phyloP scores from a whole-genome alignment of 805 yeast species.

The Vanderwaltozyma verrucispora region DNA sequence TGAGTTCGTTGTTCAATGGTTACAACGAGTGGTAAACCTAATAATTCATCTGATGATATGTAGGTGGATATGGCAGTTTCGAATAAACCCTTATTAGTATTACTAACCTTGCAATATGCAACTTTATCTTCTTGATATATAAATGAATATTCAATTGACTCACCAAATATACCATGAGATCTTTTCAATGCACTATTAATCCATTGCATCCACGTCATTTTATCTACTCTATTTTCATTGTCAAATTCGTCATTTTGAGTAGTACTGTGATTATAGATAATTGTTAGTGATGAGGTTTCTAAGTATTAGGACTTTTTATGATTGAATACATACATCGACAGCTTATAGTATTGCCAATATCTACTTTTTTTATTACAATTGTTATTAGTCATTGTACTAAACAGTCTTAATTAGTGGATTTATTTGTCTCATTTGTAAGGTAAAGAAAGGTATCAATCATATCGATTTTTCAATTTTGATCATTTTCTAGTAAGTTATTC shows the following conservation, averaged over 20 bases:
- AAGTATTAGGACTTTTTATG: too few species aligned
- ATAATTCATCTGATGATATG: slow-evolving; percentile 22
- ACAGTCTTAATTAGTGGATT: too few species aligned
- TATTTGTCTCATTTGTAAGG: too few species aligned
- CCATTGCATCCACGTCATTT: slow-evolving; percentile 33
- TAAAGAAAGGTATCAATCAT: too few species aligned
- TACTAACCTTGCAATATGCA: slow-evolving; percentile 22
- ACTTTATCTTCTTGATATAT: slow-evolving; percentile 15
- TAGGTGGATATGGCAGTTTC: slow-evolving; percentile 27
- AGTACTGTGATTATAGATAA: slow-evolving; percentile 8
- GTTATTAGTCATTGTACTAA: not conserved
- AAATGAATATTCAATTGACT: slow-evolving; percentile 29
- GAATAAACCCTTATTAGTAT: slow-evolving; percentile 22
- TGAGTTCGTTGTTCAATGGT: slow-evolving; percentile 14
- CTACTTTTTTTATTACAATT: slow-evolving; percentile 3
- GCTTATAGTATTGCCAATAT: slow-evolving; percentile 20
- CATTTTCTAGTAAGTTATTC: too few species aligned
- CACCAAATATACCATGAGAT: slow-evolving; percentile 35
- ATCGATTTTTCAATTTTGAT: too few species aligned
- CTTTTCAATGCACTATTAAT: slow-evolving; percentile 27
- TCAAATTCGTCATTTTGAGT: slow-evolving; percentile 16
- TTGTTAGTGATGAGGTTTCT: too few species aligned
- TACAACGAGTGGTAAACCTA: slow-evolving; percentile 19
- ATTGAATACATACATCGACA: slow-evolving; percentile 18
- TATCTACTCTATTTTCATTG: slow-evolving; percentile 19